These are phyloP conservation scores for Sphaerostilbella broomeana DNA, from an alignment of 2,329 filamentous ascomycete species.

Conservation along the genomic window DNA sequence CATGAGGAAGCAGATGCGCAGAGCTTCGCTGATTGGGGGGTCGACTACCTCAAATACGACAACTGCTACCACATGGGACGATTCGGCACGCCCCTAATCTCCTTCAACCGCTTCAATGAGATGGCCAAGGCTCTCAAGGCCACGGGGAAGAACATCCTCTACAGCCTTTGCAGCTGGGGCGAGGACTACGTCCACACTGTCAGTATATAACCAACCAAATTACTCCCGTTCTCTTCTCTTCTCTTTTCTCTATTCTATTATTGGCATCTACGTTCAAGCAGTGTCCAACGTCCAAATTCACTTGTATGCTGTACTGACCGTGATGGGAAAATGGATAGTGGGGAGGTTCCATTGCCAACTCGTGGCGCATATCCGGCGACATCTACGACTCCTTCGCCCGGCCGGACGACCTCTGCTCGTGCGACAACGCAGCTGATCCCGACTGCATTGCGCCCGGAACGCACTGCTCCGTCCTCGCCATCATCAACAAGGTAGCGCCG, in stretches of 20 bases:
- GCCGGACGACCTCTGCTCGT: constrained; percentile 10
- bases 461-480: constrained; percentile 11
- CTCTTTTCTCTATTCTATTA: background rate
- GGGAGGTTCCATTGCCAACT: constrained; percentile 19
- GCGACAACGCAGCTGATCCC: constrained; percentile 9
- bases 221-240: background rate
- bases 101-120: constrained; percentile 12
- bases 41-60: constrained; percentile 49
- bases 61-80: constrained; percentile 30
- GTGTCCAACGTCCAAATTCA: background rate
- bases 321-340: too few relatives aligned
- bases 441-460: constrained; percentile 9
- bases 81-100: constrained; percentile 8
- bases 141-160: constrained; percentile 26
- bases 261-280: too few relatives aligned
- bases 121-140: constrained; percentile 30
- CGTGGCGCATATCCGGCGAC: constrained; percentile 29
- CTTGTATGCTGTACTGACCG: background rate
- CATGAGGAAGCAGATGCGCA: constrained; percentile 47
- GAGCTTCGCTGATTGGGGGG: constrained; percentile 45
- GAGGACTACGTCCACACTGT: constrained; percentile 10
- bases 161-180: constrained; percentile 32
- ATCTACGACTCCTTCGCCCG: constrained; percentile 28
- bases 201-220: background rate
- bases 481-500: constrained; percentile 11